Base-by-base conservation (phyloP, 2,329 filamentous ascomycete genomes). In the Scytalidium lignicola region DNA sequence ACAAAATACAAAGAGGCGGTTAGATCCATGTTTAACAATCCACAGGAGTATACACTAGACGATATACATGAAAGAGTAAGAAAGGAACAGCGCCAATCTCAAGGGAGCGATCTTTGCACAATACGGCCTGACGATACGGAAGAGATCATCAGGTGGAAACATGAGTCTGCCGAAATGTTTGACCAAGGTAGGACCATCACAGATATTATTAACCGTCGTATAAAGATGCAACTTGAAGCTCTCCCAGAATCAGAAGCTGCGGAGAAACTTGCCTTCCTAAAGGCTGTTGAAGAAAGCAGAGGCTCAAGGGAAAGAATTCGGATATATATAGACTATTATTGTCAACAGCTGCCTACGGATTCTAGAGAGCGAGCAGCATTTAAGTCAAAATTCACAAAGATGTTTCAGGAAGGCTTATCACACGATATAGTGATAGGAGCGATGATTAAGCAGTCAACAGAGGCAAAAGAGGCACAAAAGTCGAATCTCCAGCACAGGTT, bases 351-450 rank as follows among this genome's bases (percentile, higher is more conserved):
- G 3, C 41, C 50, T 15, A 43, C 26, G 15, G 62, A 65, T 43
- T 52, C 53, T 7, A 44, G 51, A 9, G 51, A 55, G 9, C 48
- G 55, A 12, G 55, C 56, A 41, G 58, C 60, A 20, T 59, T 63
- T 47, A 65, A 65, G 48, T 32, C 45, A 2, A 65, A 64, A 48
- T 63, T 62, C 42, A 52, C 52, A 2, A 56, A 58, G 3, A 55
- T 59, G 46, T 65, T 65, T 46, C 58, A 62, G 41, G 39, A 50
- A 19, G 45, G 51, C 1, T 41, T 48, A 4, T 50, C 58, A 1
- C 57, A 61, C 26, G 60, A 65, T 43, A 52, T 49, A 15, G 58
- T 64, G 1, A 26, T 65, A 5, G 43, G 47, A 3, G 52, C 54
- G 1, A 60, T 60, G 61, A 50, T 47, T 26, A 57, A 56, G 43